These are phyloP conservation scores for Nephromyces sp. DNA, from an alignment of 169 alveolate genomes.

Conservation along the genomic window DNA sequence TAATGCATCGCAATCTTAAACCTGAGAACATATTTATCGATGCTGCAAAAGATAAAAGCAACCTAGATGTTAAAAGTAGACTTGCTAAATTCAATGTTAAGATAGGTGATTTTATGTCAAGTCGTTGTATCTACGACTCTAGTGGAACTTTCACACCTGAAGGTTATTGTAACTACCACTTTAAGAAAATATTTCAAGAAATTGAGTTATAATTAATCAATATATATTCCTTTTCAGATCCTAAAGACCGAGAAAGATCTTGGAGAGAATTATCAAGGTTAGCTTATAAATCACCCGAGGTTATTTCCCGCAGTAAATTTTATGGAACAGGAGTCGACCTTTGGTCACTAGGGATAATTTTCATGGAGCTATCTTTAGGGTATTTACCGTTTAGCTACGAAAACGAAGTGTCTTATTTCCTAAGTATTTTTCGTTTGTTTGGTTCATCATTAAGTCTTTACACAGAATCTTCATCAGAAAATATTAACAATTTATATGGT, in stretches of 20 bases:
- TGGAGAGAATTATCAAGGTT: slow-evolving; percentile 63
- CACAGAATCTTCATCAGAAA: background rate
- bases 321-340: slow-evolving; percentile 63
- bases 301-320: slow-evolving; percentile 53
- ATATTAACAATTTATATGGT: background rate
- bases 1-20: slow-evolving; percentile 78
- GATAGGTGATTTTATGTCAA: slow-evolving; percentile 61
- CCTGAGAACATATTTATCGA: slow-evolving; percentile 67
- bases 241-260: slow-evolving; percentile 70
- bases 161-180: background rate
- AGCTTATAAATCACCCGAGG: slow-evolving; percentile 84
- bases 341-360: slow-evolving; percentile 75
- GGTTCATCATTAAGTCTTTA: slow-evolving; percentile 49
- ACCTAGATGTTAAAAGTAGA: slow-evolving; percentile 25
- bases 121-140: slow-evolving; percentile 45
- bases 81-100: slow-evolving; percentile 46
- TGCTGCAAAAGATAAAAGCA: slow-evolving; percentile 60
- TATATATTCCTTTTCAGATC: slow-evolving; percentile 35
- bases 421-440: slow-evolving; percentile 44
- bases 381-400: slow-evolving; percentile 66
- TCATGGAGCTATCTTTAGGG: slow-evolving; percentile 64
- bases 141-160: slow-evolving; percentile 65
- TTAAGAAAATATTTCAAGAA: background rate
- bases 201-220: background rate
- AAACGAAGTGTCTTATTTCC: slow-evolving; percentile 51